Percentiles rank a stretch among this genome's conserved stretches.
Evolutionary conservation across 306 rosid species (phyloP).

Genomic region (Trifolium subterraneum): DNA sequence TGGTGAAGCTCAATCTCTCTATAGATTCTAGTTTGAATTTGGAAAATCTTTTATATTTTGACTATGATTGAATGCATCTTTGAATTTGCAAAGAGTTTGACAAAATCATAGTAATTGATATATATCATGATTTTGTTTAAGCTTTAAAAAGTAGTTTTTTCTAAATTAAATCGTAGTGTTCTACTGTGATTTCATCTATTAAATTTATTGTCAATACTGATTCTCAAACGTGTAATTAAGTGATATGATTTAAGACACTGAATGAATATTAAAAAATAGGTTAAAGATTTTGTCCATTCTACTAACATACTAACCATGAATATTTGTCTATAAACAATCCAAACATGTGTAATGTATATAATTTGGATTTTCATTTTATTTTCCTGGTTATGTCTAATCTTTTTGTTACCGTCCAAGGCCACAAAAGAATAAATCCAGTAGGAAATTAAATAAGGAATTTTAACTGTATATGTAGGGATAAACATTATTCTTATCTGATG

Average conservation of each 20-base stretch:
- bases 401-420: neutral
- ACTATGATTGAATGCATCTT: neutral
- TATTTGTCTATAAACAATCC: no score
- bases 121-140: no score
- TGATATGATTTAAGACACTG: no score
- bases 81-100: neutral
- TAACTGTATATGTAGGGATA: conserved; percentile 33
- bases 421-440: neutral
- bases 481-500: conserved; percentile 45
- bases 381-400: neutral
- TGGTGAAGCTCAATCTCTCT: neutral
- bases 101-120: neutral
- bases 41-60: conserved; percentile 5
- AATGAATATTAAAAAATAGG: no score
- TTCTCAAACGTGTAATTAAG: neutral
- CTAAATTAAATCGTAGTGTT: no score
- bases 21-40: conserved; percentile 44
- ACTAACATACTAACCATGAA: no score
- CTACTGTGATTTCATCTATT: no score
- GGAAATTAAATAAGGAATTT: conserved; percentile 33
- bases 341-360: neutral
- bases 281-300: no score
- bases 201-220: no score
- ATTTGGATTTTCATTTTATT: neutral
- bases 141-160: neutral